These are phyloP conservation scores for Rubia yunnanensis DNA, from an alignment of 257 asterid species.

Conservation along the genomic window DNA sequence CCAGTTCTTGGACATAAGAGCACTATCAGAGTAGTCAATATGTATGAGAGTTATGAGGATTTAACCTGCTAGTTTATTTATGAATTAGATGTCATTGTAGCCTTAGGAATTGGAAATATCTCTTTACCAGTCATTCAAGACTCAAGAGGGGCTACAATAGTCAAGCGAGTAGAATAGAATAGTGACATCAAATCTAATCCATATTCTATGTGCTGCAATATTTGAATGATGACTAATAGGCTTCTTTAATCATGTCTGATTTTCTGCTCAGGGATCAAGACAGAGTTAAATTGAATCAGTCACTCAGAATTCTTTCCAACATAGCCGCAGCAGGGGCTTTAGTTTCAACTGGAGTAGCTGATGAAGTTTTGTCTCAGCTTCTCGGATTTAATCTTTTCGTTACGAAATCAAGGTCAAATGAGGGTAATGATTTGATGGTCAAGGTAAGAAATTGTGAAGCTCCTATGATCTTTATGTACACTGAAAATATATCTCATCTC, in stretches of 20 bases:
- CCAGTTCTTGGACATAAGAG: not conserved
- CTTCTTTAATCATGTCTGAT: conserved; percentile 7
- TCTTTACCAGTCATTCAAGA: not conserved
- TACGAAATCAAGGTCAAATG: conserved; percentile 35
- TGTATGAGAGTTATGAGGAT: not conserved
- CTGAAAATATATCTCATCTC: not conserved
- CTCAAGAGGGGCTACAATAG: not conserved
- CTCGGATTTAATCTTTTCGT: conserved; percentile 53
- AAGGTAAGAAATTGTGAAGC: conserved; percentile 44
- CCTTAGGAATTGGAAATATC: not conserved
- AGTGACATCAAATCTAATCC: not conserved
- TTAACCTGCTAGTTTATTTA: not conserved
- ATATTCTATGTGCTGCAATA: not conserved
- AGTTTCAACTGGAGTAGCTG: conserved; percentile 54
- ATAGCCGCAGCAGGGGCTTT: conserved; percentile 73
- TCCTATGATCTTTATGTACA: not conserved
- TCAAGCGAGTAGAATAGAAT: not conserved
- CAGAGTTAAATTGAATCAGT: conserved; percentile 52
- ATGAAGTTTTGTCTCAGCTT: conserved; percentile 60
- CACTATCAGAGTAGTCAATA: not conserved
- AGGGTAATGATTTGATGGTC: conserved; percentile 66
- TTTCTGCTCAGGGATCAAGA: conserved; percentile 59
- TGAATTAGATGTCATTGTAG: not conserved
- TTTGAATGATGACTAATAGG: conserved; percentile 4
- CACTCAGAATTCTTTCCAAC: conserved; percentile 76